A percentile compares a stretch with the other conserved stretches of the same genome.
Evolutionary conservation across 2,329 filamentous ascomycete species (phyloP).

Genomic region (Colletotrichum tofieldiae): DNA sequence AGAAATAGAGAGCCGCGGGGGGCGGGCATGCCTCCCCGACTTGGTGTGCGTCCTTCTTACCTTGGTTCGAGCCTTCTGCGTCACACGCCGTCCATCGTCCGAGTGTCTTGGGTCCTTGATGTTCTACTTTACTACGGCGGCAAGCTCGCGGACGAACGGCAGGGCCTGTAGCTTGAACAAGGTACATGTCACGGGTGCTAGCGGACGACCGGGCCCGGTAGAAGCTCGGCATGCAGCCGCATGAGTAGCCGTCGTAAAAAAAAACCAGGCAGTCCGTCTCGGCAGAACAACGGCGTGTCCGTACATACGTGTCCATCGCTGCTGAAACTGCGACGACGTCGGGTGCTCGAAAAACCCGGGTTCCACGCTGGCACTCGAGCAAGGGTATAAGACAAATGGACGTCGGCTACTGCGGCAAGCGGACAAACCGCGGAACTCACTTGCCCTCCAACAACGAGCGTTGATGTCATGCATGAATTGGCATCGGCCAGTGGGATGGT

Average conservation of each 20-base stretch:
- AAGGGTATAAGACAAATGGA: conserved; percentile 5
- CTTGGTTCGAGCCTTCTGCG: not conserved
- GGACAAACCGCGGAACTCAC: conserved; percentile 23
- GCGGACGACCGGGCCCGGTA: not conserved
- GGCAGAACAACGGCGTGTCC: not conserved
- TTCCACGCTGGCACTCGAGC: not conserved
- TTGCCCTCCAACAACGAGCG: not conserved
- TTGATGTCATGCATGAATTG: conserved; percentile 46
- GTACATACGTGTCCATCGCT: not conserved
- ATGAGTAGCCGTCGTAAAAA: conserved; percentile 7
- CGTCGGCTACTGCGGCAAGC: conserved; percentile 31
- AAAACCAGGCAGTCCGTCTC: not conserved
- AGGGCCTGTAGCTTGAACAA: not conserved
- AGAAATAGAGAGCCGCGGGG: conserved; percentile 62
- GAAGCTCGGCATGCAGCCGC: conserved; percentile 1
- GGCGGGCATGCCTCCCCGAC: not conserved
- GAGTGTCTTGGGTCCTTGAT: not conserved
- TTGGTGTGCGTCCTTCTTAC: not conserved
- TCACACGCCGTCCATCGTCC: not conserved
- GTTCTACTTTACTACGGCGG: not conserved
- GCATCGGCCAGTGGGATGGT: conserved; percentile 11
- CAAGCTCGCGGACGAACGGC: conserved; percentile 1
- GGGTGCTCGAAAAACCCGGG: not conserved
- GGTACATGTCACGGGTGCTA: conserved; percentile 1
- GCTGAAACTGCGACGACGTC: not conserved